phyloP scores from a whole-genome alignment of 352 stramenopile species.

The Plasmopara viticola region DNA sequence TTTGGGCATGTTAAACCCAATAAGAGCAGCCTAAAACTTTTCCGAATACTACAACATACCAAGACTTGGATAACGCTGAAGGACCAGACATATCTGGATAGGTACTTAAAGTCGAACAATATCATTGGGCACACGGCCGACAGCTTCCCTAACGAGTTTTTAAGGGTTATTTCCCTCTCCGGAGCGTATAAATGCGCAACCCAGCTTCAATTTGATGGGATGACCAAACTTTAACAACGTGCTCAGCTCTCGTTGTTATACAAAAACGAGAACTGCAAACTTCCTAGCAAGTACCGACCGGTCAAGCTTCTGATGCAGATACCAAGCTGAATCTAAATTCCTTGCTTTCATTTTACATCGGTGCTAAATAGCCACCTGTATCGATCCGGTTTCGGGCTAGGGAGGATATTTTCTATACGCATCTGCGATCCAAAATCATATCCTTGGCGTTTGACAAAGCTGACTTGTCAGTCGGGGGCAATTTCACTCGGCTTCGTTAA shows the following conservation, averaged over 20 bases:
- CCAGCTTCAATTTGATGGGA: neutral
- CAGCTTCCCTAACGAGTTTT: neutral
- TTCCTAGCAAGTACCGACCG: neutral
- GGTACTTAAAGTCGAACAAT: neutral
- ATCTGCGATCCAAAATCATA: neutral
- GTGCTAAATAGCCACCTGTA: neutral
- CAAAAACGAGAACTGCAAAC: neutral
- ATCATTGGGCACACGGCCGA: neutral
- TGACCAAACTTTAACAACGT: neutral
- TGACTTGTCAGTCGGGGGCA: too few relatives aligned
- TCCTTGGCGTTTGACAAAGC: too few relatives aligned
- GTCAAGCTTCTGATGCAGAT: neutral
- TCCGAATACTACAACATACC: too few relatives aligned
- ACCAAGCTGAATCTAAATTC: neutral
- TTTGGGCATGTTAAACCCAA: too few relatives aligned
- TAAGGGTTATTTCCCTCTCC: neutral
- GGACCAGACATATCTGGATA: neutral
- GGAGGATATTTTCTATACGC: neutral
- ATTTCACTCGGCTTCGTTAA: too few relatives aligned
- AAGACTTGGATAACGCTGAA: too few relatives aligned
- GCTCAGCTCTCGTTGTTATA: neutral
- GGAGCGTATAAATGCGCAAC: neutral
- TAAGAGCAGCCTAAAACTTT: too few relatives aligned
- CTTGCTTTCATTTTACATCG: neutral
- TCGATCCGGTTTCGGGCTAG: neutral